Conservation (phyloP, 345 rosid genomes). For the Kandelia obovata region DNA sequence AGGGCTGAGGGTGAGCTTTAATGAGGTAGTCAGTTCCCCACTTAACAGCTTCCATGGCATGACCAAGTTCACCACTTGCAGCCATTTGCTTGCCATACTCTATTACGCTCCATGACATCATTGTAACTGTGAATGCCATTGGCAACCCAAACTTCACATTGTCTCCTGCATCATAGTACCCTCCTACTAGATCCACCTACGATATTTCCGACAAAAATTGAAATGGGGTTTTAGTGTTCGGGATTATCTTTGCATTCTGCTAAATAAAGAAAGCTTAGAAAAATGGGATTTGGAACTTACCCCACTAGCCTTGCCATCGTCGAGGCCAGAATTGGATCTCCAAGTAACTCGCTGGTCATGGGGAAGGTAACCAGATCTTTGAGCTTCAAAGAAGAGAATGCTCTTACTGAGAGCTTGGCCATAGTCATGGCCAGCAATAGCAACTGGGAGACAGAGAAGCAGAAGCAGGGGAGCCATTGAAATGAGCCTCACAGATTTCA, state of each 20-base stretch:
- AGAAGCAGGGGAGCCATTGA: conserved; percentile 48
- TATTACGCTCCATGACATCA: conserved; percentile 98
- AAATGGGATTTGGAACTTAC: conserved; percentile 39
- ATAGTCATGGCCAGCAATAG: conserved; percentile 81
- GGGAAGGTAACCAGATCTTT: conserved; percentile 93
- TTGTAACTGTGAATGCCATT: conserved; percentile 95
- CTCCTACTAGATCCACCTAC: conserved; percentile 96
- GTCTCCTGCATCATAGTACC: conserved; percentile 99
- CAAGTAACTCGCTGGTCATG: conserved; percentile 79
- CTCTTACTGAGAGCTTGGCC: conserved; percentile 85
- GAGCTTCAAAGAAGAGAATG: conserved; percentile 96
- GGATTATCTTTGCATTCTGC: too few species aligned
- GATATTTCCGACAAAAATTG: background rate
- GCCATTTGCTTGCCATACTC: conserved; percentile 86
- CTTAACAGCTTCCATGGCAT: conserved; percentile 84
- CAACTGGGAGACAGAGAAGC: conserved; percentile 55
- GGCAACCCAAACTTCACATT: conserved; percentile 98
- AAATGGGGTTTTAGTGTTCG: background rate
- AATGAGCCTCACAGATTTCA: conserved; percentile 25
- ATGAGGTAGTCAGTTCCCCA: conserved; percentile 98
- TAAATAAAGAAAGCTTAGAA: background rate
- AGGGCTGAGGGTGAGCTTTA: conserved; percentile 91
- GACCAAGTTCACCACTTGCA: conserved; percentile 66
- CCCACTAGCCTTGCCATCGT: conserved; percentile 94
- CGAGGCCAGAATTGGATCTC: conserved; percentile 87